Base-by-base conservation (phyloP, 495 filamentous ascomycete genomes). In the Xylaria longipes region DNA sequence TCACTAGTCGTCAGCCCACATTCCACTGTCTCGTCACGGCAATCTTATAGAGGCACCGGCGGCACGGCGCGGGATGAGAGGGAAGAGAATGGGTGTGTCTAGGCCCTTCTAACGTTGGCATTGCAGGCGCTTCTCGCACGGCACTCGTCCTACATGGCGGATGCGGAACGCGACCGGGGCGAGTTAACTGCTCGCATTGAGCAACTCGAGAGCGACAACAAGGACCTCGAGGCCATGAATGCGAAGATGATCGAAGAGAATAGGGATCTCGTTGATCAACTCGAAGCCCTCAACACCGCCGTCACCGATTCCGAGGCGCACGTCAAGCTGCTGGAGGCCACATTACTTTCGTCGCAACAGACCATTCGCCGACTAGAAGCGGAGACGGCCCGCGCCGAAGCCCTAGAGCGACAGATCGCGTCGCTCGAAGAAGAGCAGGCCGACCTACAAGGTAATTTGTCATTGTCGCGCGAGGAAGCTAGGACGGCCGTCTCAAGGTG, bases 91-190 rank as follows among this genome's bases (percentile, higher is more conserved):
- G 82, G 60, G 61, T 7, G 69, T 62, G 25, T 73, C 68, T 20
- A 2, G 60, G 72, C 33, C 71, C 69, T 75, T 75, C 90, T 94
- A 81, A 94, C 89, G 22, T 93, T 92, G 82, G 80, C 90, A 50
- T 82, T 94, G 65, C 91, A 98, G 95, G 93, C 95, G 43, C 84
- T 99, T 46, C 89, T 99, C 22, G 89, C 91, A 63, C 92, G 95
- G 69, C 95, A 98, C 87, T 95, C 98, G 82, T 89, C 90, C 48
- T 97, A 97, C 80, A 93, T 97, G 85, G 91, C 89, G 25, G 93
- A 97, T 77, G 92, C 94, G 64, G 94, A 97, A 84, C 87, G 90
- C 65, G 93, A 97, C 76, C 90, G 96, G 20, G 80, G 81, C 56
- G 89, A 88, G 39, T 89, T 97, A 84, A 84, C 86, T 15, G 81